Conservation (phyloP, 1,139 yeast genomes). For the Pichia sorboxylosa region DNA sequence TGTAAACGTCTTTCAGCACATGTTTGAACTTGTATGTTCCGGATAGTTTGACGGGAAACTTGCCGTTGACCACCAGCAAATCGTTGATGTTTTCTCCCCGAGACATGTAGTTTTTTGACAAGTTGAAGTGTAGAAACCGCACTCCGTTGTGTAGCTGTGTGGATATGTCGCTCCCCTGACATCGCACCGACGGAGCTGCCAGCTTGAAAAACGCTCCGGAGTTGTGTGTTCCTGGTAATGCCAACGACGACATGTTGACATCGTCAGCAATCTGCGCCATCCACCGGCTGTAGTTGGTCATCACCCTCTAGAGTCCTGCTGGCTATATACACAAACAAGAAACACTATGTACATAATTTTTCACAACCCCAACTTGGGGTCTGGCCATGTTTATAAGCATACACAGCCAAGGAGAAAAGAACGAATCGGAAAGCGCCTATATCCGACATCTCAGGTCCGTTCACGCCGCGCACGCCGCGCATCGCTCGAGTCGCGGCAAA, state of each 20-base stretch:
- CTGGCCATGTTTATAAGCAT: too few relatives aligned
- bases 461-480: too few relatives aligned
- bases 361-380: too few relatives aligned
- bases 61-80: constrained; percentile 63
- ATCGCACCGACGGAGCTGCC: constrained; percentile 71
- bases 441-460: too few relatives aligned
- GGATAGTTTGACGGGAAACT: constrained; percentile 59
- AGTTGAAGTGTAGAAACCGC: constrained; percentile 59
- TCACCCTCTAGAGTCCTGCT: too few relatives aligned
- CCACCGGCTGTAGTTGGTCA: constrained; percentile 30
- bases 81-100: constrained; percentile 32
- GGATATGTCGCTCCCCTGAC: constrained; percentile 53
- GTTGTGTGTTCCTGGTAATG: constrained; percentile 76
- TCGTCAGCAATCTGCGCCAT: constrained; percentile 42
- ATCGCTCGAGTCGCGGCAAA: too few relatives aligned
- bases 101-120: constrained; percentile 43
- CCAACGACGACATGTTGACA: constrained; percentile 38
- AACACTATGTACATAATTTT: too few relatives aligned
- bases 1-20: constrained; percentile 46
- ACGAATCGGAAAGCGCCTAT: too few relatives aligned
- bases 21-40: constrained; percentile 33
- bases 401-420: too few relatives aligned
- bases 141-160: constrained; percentile 64
- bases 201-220: constrained; percentile 56
- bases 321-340: too few relatives aligned